Conservation (phyloP, 768 basidiomycete species). For the Tylopilus sp. region DNA sequence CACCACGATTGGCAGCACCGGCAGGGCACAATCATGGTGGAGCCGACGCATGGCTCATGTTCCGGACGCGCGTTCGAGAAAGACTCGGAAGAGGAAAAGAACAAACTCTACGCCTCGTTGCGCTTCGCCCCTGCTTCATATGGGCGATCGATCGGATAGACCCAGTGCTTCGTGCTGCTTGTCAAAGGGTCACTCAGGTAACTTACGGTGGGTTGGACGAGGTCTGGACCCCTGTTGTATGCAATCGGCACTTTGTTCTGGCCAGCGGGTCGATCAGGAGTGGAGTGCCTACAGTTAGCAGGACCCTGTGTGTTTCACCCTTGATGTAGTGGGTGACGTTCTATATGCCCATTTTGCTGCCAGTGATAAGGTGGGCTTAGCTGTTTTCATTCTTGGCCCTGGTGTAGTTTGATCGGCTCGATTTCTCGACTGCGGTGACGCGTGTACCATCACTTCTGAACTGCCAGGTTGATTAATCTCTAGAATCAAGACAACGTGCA, state of each 20-base stretch:
- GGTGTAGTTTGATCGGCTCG: background rate
- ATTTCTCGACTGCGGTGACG: background rate
- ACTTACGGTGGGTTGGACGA: no score
- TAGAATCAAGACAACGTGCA: background rate
- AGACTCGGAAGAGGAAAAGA: no score
- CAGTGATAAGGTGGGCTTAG: background rate
- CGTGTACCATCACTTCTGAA: background rate
- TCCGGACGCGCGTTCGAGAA: no score
- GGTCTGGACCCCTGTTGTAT: background rate
- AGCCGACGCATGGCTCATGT: background rate
- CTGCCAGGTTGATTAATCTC: background rate
- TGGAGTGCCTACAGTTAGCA: no score
- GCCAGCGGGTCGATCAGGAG: background rate
- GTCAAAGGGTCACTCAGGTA: background rate
- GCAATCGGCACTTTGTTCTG: background rate
- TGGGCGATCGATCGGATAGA: conserved; percentile 5
- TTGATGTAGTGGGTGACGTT: background rate
- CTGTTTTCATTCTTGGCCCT: background rate
- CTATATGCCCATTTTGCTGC: no score
- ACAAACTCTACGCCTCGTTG: conserved; percentile 15
- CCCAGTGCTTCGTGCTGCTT: no score
- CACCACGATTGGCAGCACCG: background rate
- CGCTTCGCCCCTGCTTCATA: background rate
- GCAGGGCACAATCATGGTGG: no score
- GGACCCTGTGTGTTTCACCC: no score